Percentiles rank a stretch among this genome's conserved stretches.
phyloP scores from a whole-genome alignment of 1,139 yeast species.

The Hyphopichia fennica region DNA sequence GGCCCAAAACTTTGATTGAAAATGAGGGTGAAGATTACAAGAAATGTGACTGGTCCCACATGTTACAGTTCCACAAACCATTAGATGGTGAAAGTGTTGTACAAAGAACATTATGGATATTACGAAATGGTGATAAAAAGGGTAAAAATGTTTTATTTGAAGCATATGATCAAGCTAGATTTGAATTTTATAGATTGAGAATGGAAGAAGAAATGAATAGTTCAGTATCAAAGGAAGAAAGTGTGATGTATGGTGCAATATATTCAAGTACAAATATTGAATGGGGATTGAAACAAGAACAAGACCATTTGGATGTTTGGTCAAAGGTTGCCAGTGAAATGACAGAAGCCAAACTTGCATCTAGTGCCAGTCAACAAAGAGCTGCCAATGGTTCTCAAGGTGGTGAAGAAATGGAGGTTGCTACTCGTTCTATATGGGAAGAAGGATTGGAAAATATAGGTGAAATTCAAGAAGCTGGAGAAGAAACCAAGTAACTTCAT shows the following conservation, averaged over 20 bases:
- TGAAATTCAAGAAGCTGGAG: neutral
- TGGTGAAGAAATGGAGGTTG: constrained; percentile 19
- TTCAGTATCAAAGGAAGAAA: constrained; percentile 79
- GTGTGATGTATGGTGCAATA: constrained; percentile 80
- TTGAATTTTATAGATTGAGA: constrained; percentile 82
- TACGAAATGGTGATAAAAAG: constrained; percentile 36
- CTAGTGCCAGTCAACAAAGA: constrained; percentile 31
- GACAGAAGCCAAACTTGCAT: constrained; percentile 51
- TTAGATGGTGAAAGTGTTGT: constrained; percentile 94
- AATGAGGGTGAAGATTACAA: constrained; percentile 56
- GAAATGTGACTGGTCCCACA: constrained; percentile 71
- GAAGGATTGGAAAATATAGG: constrained; percentile 12
- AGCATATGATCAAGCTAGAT: constrained; percentile 85
- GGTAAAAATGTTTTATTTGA: constrained; percentile 37
- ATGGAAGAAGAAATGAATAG: constrained; percentile 80
- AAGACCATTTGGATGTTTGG: constrained; percentile 71
- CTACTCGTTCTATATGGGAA: constrained; percentile 22
- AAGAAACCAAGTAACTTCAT: too few species aligned
- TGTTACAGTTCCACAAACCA: constrained; percentile 70
- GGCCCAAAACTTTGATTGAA: constrained; percentile 87
- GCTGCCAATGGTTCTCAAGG: constrained; percentile 22
- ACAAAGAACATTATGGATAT: constrained; percentile 79
- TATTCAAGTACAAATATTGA: constrained; percentile 63
- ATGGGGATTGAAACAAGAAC: constrained; percentile 71
- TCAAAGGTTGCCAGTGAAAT: constrained; percentile 62